Evolutionary conservation across 305 asterid genomes (phyloP).

Genomic region (Stenogyne calaminthoides): DNA sequence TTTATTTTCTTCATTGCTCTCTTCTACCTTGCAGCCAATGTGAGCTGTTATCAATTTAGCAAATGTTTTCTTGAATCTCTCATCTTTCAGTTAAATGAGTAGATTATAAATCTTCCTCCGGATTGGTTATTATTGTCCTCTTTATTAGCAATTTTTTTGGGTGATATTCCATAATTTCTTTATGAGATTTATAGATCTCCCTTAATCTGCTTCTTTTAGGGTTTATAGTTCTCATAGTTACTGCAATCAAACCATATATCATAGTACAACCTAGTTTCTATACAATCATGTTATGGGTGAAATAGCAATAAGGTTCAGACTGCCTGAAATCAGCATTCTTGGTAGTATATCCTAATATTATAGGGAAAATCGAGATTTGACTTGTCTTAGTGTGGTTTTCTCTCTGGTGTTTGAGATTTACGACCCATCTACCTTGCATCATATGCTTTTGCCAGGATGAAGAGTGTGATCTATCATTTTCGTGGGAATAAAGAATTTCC

Average conservation of each 20-base stretch:
- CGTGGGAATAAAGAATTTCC: constrained; percentile 87
- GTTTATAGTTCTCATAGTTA: neutral
- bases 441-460: constrained; percentile 52
- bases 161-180: neutral
- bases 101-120: neutral
- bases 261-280: neutral
- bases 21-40: neutral
- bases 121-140: neutral
- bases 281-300: neutral
- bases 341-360: neutral
- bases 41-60: neutral
- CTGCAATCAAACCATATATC: neutral
- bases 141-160: neutral
- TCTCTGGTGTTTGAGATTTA: constrained; percentile 19
- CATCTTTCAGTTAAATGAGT: constrained; percentile 12
- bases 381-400: constrained; percentile 1
- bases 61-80: constrained; percentile 14
- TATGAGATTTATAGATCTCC: neutral
- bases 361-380: neutral
- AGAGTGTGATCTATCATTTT: constrained; percentile 77
- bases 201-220: neutral
- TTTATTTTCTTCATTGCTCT: neutral
- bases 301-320: neutral
- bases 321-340: neutral
- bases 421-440: constrained; percentile 21